A percentile compares a stretch with the other conserved stretches of the same genome.
Conservation (phyloP, 2,329 filamentous ascomycete genomes). For the Periconia macrospinosa region DNA sequence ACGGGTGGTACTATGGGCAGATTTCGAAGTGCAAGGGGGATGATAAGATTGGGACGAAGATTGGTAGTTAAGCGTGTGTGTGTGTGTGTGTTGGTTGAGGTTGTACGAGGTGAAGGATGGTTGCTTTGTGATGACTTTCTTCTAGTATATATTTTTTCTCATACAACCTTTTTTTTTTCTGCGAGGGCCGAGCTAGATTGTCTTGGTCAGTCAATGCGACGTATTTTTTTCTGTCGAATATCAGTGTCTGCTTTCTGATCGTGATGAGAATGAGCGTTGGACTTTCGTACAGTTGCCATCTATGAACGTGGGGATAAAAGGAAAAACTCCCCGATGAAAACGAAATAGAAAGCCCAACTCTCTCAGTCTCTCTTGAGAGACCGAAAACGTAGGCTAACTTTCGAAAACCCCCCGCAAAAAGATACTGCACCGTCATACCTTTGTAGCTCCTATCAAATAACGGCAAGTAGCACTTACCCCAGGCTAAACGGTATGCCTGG, state of each 20-base stretch:
- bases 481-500: not conserved
- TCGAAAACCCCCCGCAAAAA: not conserved
- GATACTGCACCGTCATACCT: not conserved
- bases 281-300: too few relatives aligned
- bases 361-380: too few relatives aligned
- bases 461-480: not conserved
- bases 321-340: too few relatives aligned
- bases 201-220: too few relatives aligned
- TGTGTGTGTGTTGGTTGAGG: too few relatives aligned
- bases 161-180: not conserved
- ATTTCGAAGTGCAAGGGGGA: slow-evolving; percentile 36
- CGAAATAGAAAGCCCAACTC: too few relatives aligned
- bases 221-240: too few relatives aligned
- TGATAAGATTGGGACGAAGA: slow-evolving; percentile 29
- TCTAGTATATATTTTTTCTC: not conserved
- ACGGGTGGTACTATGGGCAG: slow-evolving; percentile 40
- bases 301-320: too few relatives aligned
- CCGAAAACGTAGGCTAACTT: too few relatives aligned
- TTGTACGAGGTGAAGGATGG: not conserved
- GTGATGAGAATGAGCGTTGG: too few relatives aligned
- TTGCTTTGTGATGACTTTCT: not conserved
- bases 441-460: too few relatives aligned
- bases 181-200: not conserved
- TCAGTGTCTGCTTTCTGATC: too few relatives aligned
- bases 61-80: not conserved